Evolutionary conservation across 768 basidiomycete genomes (phyloP).

Genomic region (Kwoniella heveanensis): DNA sequence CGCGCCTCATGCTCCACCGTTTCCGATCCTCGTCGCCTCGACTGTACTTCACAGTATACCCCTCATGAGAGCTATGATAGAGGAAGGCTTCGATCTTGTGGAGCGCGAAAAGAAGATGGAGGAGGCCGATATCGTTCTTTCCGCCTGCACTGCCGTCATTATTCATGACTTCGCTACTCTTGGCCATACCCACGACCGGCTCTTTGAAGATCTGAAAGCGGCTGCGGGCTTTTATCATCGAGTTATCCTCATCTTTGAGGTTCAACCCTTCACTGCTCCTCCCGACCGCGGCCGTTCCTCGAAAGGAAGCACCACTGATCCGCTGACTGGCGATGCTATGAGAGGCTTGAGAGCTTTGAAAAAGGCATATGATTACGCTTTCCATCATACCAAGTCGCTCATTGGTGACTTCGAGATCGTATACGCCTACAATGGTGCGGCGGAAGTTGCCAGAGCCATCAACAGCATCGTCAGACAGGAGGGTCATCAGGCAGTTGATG

Average conservation of each 20-base stretch:
- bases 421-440: slow-evolving; percentile 14
- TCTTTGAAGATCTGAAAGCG: slow-evolving; percentile 9
- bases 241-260: slow-evolving; percentile 11
- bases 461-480: slow-evolving; percentile 2
- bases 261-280: neutral
- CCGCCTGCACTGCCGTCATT: slow-evolving; percentile 9
- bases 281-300: neutral
- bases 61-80: neutral
- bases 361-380: neutral
- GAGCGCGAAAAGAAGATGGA: slow-evolving; percentile 10
- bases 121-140: slow-evolving; percentile 14
- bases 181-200: neutral
- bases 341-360: neutral
- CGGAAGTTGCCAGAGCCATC: slow-evolving; percentile 8
- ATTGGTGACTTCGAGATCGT: slow-evolving; percentile 5
- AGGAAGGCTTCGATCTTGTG: slow-evolving; percentile 5
- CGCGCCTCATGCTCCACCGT: neutral
- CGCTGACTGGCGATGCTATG: neutral
- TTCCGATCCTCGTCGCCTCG: slow-evolving; percentile 8
- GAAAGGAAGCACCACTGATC: neutral
- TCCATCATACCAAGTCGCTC: neutral
- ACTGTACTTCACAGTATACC: slow-evolving; percentile 7
- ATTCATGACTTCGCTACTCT: slow-evolving; percentile 1
- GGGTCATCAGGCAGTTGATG: neutral
- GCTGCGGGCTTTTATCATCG: slow-evolving; percentile 3